These are phyloP conservation scores for Cryptococcus sp. DNA, from an alignment of 1,284 basidiomycete genomes.

Conservation along the genomic window DNA sequence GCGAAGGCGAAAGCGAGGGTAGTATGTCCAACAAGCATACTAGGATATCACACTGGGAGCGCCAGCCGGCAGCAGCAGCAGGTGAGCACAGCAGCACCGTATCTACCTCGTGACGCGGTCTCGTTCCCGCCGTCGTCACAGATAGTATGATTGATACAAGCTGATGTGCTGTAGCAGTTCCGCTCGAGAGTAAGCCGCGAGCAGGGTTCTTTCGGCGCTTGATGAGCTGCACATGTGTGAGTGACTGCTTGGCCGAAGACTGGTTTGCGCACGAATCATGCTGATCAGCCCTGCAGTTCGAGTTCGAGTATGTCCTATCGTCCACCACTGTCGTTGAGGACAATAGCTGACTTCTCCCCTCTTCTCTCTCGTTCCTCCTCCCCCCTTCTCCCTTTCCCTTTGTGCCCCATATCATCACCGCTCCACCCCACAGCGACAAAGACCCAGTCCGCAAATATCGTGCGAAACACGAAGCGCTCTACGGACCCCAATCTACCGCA, in stretches of 20 bases:
- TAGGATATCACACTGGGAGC: too few relatives aligned
- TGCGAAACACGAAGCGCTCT: not conserved
- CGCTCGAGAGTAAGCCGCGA: not conserved
- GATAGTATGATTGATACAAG: too few relatives aligned
- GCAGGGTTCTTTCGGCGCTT: not conserved
- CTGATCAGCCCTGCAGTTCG: not conserved
- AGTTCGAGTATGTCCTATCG: conserved; percentile 1
- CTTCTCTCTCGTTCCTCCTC: too few relatives aligned
- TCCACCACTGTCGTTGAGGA: not conserved
- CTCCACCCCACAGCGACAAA: not conserved
- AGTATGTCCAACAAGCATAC: too few relatives aligned
- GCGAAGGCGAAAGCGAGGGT: too few relatives aligned
- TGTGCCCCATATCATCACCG: not conserved
- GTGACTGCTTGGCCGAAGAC: not conserved
- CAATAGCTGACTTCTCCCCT: not conserved
- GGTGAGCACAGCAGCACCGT: too few relatives aligned
- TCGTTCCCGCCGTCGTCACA: too few relatives aligned
- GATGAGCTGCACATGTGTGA: conserved; percentile 6
- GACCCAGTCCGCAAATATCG: not conserved
- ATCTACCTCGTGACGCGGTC: too few relatives aligned
- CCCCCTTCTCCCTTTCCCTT: not conserved
- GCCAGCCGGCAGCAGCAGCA: too few relatives aligned
- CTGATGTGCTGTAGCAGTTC: not conserved
- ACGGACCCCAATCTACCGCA: not conserved
- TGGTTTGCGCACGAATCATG: not conserved